Evolutionary conservation across 352 stramenopile genomes (phyloP).

Genomic region (Globisporangium solare): DNA sequence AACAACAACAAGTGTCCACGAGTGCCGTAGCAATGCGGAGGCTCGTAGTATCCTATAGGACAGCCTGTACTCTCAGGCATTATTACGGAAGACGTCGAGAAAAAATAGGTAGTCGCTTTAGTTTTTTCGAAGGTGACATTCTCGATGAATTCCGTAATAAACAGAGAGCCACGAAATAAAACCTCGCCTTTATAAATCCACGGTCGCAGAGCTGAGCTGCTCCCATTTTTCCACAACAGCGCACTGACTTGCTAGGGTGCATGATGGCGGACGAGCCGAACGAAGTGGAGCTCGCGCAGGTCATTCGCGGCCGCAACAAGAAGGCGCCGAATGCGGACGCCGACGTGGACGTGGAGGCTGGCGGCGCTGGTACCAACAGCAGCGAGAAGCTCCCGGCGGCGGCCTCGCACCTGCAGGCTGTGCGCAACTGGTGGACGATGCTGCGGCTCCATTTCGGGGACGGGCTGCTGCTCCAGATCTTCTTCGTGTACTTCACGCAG

Average conservation of each 20-base stretch:
- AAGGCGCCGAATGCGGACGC: constrained; percentile 21
- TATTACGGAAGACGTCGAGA: too few species aligned
- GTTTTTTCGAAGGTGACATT: too few species aligned
- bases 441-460: constrained; percentile 67
- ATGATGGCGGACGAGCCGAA: constrained; percentile 34
- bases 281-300: constrained; percentile 16
- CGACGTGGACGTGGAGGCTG: constrained; percentile 12
- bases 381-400: constrained; percentile 7
- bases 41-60: too few species aligned
- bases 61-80: too few species aligned
- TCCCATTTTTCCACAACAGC: not conserved
- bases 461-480: constrained; percentile 68
- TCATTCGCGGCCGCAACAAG: constrained; percentile 57
- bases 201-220: not conserved
- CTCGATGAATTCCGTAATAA: too few species aligned
- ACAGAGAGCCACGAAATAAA: too few species aligned
- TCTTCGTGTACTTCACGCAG: constrained; percentile 84
- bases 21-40: too few species aligned
- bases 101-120: too few species aligned
- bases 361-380: constrained; percentile 12
- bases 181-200: too few species aligned
- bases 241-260: too few species aligned
- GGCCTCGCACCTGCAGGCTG: constrained; percentile 27
- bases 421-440: constrained; percentile 53
- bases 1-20: too few species aligned